These are phyloP conservation scores for Salix exigua DNA, from an alignment of 345 rosid genomes.

Conservation along the genomic window DNA sequence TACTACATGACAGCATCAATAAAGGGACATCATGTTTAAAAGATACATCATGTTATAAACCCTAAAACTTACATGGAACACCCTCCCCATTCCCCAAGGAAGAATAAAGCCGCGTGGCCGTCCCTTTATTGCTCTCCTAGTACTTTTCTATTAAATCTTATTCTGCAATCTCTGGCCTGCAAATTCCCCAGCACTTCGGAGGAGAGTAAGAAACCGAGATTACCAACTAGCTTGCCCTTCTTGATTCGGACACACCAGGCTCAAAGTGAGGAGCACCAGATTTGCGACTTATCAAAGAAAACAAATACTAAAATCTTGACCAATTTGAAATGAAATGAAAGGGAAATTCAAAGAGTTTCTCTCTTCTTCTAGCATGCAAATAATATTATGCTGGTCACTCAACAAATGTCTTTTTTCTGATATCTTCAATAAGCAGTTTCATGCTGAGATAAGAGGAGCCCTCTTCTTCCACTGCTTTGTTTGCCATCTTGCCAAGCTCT, in stretches of 20 bases:
- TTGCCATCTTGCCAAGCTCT: conserved; percentile 10
- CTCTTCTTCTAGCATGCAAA: background rate
- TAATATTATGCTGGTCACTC: background rate
- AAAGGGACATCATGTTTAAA: too few relatives aligned
- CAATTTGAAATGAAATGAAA: too few relatives aligned
- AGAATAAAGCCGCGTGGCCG: background rate
- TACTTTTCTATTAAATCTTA: conserved; percentile 59
- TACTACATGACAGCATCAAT: background rate
- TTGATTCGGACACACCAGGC: conserved; percentile 62
- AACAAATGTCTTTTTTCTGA: background rate
- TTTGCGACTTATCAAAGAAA: conserved; percentile 48
- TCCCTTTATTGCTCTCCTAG: too few relatives aligned
- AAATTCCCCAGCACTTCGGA: conserved; percentile 59
- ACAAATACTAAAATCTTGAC: too few relatives aligned
- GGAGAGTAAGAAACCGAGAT: conserved; percentile 65
- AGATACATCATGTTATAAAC: background rate
- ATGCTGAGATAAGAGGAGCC: conserved; percentile 5
- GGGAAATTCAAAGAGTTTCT: too few relatives aligned
- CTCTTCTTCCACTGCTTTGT: conserved; percentile 3
- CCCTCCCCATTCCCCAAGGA: too few relatives aligned
- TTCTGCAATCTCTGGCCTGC: conserved; percentile 64
- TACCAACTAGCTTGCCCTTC: conserved; percentile 71
- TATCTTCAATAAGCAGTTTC: background rate
- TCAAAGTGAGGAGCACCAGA: conserved; percentile 60
- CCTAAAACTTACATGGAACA: background rate